Evolutionary conservation across 176 grass and related monocot species (phyloP).

Genomic region (Avena atlantica): DNA sequence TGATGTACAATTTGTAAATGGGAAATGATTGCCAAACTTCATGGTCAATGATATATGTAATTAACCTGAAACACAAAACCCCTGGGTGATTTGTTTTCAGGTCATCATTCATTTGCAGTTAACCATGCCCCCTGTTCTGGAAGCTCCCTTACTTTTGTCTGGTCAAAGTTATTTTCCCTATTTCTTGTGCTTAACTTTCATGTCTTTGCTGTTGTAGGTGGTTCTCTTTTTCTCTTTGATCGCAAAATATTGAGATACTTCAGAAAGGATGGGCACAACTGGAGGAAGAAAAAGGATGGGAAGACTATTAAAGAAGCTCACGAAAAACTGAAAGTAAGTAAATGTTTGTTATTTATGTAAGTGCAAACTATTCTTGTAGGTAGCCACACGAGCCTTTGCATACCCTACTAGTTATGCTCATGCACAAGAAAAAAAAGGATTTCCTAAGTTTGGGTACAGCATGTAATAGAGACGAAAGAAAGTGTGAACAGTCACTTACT

Average conservation of each 20-base stretch:
- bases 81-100: neutral
- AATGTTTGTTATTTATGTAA: neutral
- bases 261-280: constrained; percentile 87
- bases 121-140: neutral
- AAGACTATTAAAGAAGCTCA: constrained; percentile 93
- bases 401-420: neutral
- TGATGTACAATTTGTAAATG: neutral
- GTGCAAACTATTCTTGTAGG: constrained; percentile 23
- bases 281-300: constrained; percentile 91
- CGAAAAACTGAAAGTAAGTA: constrained; percentile 80
- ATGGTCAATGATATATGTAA: neutral
- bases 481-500: constrained; percentile 9
- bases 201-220: constrained; percentile 56
- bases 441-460: constrained; percentile 17
- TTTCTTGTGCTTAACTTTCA: constrained; percentile 25
- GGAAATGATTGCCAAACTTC: constrained; percentile 4
- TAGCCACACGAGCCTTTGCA: neutral
- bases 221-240: constrained; percentile 82
- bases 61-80: neutral
- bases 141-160: neutral
- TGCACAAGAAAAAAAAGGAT: neutral
- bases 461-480: constrained; percentile 16
- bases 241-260: constrained; percentile 94
- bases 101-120: neutral
- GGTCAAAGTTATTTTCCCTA: neutral